These are phyloP conservation scores for Mucuna pruriens DNA, from an alignment of 306 rosid genomes.

Conservation along the genomic window DNA sequence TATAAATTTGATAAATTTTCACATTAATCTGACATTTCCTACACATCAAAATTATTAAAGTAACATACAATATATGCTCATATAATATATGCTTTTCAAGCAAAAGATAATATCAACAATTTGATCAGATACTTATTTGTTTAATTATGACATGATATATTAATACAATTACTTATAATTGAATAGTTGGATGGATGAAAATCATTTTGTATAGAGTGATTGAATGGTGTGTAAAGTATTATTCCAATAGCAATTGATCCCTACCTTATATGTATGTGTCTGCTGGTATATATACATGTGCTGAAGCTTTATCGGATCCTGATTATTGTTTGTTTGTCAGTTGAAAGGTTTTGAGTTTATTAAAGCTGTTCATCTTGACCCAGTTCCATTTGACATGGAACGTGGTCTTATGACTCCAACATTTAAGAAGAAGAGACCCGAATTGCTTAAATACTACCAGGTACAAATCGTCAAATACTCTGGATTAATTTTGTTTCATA, in stretches of 20 bases:
- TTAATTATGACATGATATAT: not conserved
- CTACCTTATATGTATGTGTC: not conserved
- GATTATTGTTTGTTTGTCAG: slow-evolving; percentile 54
- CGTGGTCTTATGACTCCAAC: slow-evolving; percentile 92
- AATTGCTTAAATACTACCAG: slow-evolving; percentile 83
- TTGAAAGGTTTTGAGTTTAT: slow-evolving; percentile 89
- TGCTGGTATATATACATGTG: not conserved
- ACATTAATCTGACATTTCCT: not conserved
- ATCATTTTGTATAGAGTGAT: not conserved
- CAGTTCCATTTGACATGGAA: slow-evolving; percentile 87
- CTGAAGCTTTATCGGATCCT: slow-evolving; percentile 35
- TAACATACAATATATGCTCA: too few relatives aligned
- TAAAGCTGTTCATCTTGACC: slow-evolving; percentile 82
- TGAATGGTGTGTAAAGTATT: not conserved
- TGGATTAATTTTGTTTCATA: not conserved
- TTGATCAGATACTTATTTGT: not conserved
- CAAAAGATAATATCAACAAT: not conserved
- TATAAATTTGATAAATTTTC: not conserved
- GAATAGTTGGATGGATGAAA: not conserved
- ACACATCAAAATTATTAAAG: not conserved
- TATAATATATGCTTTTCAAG: not conserved
- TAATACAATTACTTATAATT: not conserved
- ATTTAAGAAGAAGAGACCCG: slow-evolving; percentile 90
- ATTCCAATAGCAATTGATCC: not conserved
- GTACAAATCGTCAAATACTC: slow-evolving; percentile 41